Percentiles rank a stretch among this genome's conserved stretches.
Conservation (phyloP, 768 basidiomycete species). For the Pholiota molesta region DNA sequence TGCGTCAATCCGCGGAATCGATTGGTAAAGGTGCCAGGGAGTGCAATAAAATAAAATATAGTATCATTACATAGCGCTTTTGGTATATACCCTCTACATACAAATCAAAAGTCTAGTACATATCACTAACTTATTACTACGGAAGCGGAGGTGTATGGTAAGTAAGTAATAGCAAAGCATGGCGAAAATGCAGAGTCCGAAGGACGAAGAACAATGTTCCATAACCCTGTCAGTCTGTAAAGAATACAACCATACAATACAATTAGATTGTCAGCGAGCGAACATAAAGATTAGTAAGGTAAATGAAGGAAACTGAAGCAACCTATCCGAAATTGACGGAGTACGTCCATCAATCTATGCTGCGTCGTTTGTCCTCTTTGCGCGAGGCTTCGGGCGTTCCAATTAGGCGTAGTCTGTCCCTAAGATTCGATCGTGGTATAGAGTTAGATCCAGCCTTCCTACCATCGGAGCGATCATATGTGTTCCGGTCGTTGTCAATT, state of each 20-base stretch:
- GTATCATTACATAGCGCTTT: neutral
- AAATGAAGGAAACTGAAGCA: neutral
- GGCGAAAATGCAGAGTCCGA: too few relatives aligned
- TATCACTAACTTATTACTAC: neutral
- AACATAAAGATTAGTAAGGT: neutral
- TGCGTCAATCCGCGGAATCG: slow-evolving; percentile 4
- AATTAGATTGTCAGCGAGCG: neutral
- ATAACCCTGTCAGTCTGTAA: neutral
- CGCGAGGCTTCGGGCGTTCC: slow-evolving; percentile 42
- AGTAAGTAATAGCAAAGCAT: too few relatives aligned
- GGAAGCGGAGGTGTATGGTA: too few relatives aligned
- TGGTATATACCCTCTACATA: neutral
- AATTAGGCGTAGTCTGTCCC: slow-evolving; percentile 35
- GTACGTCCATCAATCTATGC: slow-evolving; percentile 29
- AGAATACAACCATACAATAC: neutral
- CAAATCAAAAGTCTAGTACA: neutral
- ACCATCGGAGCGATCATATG: slow-evolving; percentile 2
- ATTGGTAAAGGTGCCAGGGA: neutral
- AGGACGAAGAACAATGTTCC: neutral
- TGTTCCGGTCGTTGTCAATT: slow-evolving; percentile 12
- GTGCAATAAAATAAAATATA: neutral
- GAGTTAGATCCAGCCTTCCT: slow-evolving; percentile 18
- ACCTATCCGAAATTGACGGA: neutral
- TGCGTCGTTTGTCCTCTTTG: slow-evolving; percentile 38
- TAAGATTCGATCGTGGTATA: slow-evolving; percentile 32